Conservation (phyloP, 305 asterid genomes). For the Fraxinus sp. region DNA sequence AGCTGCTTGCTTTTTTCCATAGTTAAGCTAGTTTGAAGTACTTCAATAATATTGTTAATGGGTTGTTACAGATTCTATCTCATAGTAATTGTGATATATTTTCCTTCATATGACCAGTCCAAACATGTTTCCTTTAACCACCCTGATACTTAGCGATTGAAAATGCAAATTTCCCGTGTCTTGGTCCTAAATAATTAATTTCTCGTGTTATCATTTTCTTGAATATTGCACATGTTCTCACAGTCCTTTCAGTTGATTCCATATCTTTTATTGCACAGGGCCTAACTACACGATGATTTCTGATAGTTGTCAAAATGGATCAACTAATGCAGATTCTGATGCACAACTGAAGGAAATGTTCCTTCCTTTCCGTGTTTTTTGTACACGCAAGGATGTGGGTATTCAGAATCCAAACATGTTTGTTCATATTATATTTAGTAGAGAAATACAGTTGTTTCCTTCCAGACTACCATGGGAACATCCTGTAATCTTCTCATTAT, state of each 20-base stretch:
- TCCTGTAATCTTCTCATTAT: neutral
- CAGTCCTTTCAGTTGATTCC: neutral
- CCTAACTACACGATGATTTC: constrained; percentile 28
- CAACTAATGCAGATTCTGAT: constrained; percentile 30
- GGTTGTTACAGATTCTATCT: neutral
- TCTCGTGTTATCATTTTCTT: neutral
- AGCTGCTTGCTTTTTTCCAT: neutral
- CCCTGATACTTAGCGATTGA: neutral
- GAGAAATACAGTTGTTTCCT: neutral
- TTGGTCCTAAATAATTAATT: neutral
- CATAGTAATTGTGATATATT: neutral
- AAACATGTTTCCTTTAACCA: neutral
- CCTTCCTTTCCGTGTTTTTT: constrained; percentile 70
- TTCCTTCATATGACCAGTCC: neutral
- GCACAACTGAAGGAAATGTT: constrained; percentile 51
- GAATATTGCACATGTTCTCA: neutral
- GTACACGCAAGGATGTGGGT: constrained; percentile 69
- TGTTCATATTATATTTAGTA: neutral
- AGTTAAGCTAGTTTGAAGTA: neutral
- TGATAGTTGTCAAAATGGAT: constrained; percentile 33
- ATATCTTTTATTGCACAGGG: constrained; percentile 32
- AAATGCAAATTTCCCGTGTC: neutral
- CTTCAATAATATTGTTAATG: neutral
- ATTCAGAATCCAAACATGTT: constrained; percentile 16
- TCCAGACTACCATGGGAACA: neutral